Base-by-base conservation (phyloP, 345 rosid species). In the Hypericum perforatum region DNA sequence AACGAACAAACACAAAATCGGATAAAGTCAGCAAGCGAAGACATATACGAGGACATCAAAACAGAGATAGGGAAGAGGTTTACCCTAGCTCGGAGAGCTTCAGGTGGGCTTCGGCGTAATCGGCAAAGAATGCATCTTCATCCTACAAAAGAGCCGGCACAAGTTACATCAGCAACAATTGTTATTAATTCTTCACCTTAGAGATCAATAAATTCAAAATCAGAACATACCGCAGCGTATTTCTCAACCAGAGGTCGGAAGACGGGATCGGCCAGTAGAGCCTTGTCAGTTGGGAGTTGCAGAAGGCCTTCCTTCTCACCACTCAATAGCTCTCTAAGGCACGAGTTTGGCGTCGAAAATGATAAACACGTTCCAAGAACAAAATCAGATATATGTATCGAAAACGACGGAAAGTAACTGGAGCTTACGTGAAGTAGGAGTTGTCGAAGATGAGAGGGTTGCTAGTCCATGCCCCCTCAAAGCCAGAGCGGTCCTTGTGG, bases 1-100 rank as follows among this genome's bases (percentile, higher is more conserved):
- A 7, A 0, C 36, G 52, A 7, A 52, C 36, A 22, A n/a, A 41
- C 0, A 9, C 32, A 22, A 22, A 22, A 22, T 4, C 32, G 32
- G 32, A 22, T 22, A 4, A 22, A 22, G 32, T 22, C 32, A 22
- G 32, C 32, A 22, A 22, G 32, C 32, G 32, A 22, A 22, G 32
- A 4, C 32, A 22, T 22, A 1, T 22, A 22, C 32, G 4, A 22
- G 32, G 32, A 22, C 32, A 22, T 22, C 5, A 38, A 8, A 41
- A 9, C 37, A 2, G 16, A 3, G 32, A 8, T 5, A 0, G 2
- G 13, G 42, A 6, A 56, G 39, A 5, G 5, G 32, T 14, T 66
- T 81, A 91, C 98, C 98, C 98, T 7, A 92, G 89, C 80, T 92
- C 98, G 0, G 98, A 88, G 58, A 92, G 95, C 79, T 76, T 88